Conservation (phyloP, 116 monocot genomes). For the Papilionanthe hybrid region DNA sequence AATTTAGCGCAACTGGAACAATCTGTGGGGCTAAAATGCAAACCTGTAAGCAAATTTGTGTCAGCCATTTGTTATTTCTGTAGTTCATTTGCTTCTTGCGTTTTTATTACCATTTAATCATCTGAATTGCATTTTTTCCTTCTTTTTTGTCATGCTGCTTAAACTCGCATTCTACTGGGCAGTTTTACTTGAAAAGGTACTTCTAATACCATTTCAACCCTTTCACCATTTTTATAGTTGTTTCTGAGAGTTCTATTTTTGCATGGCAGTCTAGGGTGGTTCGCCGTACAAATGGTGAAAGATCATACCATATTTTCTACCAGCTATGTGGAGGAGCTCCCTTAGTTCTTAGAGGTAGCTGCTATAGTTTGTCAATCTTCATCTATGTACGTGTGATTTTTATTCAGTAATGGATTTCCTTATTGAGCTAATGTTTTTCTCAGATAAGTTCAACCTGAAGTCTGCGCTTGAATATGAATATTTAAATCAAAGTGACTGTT, state of each 20-base stretch:
- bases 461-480: slow-evolving; percentile 67
- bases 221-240: background rate
- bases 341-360: slow-evolving; percentile 56
- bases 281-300: slow-evolving; percentile 77
- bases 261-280: slow-evolving; percentile 84
- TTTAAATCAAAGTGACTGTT: slow-evolving; percentile 82
- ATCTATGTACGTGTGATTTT: too few relatives aligned
- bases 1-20: slow-evolving; percentile 76
- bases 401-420: too few relatives aligned
- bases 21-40: slow-evolving; percentile 93
- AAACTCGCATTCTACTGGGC: background rate
- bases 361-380: background rate
- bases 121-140: slow-evolving; percentile 5
- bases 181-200: slow-evolving; percentile 99
- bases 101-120: slow-evolving; percentile 11
- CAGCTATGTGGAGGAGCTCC: slow-evolving; percentile 93
- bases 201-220: background rate
- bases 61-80: background rate
- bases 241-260: background rate
- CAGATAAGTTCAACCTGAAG: slow-evolving; percentile 87
- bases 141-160: background rate
- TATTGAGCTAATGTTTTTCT: background rate
- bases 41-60: slow-evolving; percentile 60
- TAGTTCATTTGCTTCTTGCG: background rate
- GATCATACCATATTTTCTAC: slow-evolving; percentile 98